Conservation (phyloP, 1,284 basidiomycete genomes). For the Moniliophthora roreri region DNA sequence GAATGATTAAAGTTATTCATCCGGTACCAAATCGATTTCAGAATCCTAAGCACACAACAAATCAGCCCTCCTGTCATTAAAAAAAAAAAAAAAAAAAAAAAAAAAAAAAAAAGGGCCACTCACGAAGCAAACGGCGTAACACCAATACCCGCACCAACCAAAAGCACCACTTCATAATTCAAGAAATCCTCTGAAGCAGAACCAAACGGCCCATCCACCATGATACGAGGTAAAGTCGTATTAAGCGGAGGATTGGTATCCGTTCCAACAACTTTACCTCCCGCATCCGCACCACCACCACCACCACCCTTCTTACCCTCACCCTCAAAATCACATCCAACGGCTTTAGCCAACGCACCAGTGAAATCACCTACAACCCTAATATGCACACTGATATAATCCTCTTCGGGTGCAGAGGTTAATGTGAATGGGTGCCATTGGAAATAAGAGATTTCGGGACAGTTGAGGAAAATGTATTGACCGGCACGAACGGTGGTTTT, state of each 20-base stretch:
- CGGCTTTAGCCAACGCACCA: slow-evolving; percentile 66
- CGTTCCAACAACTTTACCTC: slow-evolving; percentile 61
- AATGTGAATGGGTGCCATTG: slow-evolving; percentile 96
- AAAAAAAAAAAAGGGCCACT: slow-evolving; percentile 28
- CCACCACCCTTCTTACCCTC: slow-evolving; percentile 45
- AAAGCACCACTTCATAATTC: slow-evolving; percentile 83
- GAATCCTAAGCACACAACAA: too few species aligned
- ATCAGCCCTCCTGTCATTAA: too few species aligned
- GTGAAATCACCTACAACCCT: slow-evolving; percentile 91
- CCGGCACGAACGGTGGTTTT: slow-evolving; percentile 78
- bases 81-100: slow-evolving; percentile 1
- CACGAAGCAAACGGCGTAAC: slow-evolving; percentile 91
- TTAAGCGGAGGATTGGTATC: slow-evolving; percentile 61
- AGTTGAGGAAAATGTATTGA: slow-evolving; percentile 86
- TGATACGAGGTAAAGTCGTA: slow-evolving; percentile 78
- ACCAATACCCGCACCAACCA: slow-evolving; percentile 90
- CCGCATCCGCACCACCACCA: slow-evolving; percentile 21
- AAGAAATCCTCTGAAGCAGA: slow-evolving; percentile 84
- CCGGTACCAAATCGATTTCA: slow-evolving; percentile 92
- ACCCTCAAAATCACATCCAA: slow-evolving; percentile 78
- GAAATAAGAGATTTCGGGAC: slow-evolving; percentile 88
- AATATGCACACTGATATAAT: slow-evolving; percentile 89
- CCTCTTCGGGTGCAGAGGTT: slow-evolving; percentile 87
- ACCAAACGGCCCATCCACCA: slow-evolving; percentile 90
- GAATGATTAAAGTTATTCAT: slow-evolving; percentile 80